Evolutionary conservation across 345 rosid species (phyloP), one percentile per base, ranked within the genome.

Genomic region (Pseudoturritis turrita): DNA sequence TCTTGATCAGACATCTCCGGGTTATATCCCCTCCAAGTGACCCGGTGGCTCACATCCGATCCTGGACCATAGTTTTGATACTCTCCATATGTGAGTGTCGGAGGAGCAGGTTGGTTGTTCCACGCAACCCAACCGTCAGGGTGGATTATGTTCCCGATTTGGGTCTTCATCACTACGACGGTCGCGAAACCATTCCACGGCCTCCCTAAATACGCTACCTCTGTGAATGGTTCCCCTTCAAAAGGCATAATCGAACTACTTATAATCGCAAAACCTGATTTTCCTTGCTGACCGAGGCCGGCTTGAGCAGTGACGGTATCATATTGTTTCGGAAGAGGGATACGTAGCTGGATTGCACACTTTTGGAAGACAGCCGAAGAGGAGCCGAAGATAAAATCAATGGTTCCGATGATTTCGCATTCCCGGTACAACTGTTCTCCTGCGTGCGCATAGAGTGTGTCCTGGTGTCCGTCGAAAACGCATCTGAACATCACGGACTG

Each of bases 301-400:
- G 90, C 87, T 4, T 88, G 89, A 17, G 96, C 96, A 0, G 92
- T 91, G 83, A 91, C 81, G 59, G 91, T 87, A 74, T 79, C 82
- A 81, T 81, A 77, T 53, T 88, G 96, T 65, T 77, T 77, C 2
- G 60, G 2, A 35, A 81, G 3, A 1, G 92, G 87, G 47, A 85
- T 88, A 40, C 88, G 79, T 0, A 89, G 88, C 78, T 33, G 62
- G 18, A 90, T 88, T 37, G 71, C 77, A 83, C 95, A 90, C 47
- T 51, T 69, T 49, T 88, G 95, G 81, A 91, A 83, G 3, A 91
- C 84, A 0, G 80, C 87, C 0, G 87, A 90, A 0, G 96, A 85
- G 31, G 84, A 81, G 45, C 96, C 96, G 37, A 84, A 91, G 0
- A 91, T 84, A 83, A 88, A 88, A 83, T 91, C 97, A 1, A 91